These are phyloP conservation scores for Geotrichum histeridarum DNA, from an alignment of 1,139 yeast genomes.

Conservation along the genomic window DNA sequence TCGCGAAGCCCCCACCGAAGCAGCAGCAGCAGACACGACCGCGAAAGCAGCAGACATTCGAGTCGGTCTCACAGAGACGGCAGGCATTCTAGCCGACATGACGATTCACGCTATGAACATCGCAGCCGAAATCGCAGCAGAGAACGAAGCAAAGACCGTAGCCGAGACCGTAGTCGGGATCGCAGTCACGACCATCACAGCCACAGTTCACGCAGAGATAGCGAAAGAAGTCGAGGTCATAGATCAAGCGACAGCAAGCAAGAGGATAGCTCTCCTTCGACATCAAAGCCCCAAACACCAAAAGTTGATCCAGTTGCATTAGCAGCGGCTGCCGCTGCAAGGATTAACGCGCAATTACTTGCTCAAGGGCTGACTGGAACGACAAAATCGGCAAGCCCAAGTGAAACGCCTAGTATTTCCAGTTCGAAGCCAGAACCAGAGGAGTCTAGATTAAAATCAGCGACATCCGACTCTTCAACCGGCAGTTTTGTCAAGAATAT, in stretches of 20 bases:
- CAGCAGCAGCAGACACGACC: background rate
- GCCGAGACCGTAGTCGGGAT: slow-evolving; percentile 6
- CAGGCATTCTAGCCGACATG: slow-evolving; percentile 6
- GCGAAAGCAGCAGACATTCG: background rate
- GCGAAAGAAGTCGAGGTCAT: slow-evolving; percentile 5
- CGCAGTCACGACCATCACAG: slow-evolving; percentile 11
- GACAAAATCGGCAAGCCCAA: background rate
- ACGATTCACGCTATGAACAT: background rate
- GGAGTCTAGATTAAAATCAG: background rate
- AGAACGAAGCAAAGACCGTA: slow-evolving; percentile 9
- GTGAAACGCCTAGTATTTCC: background rate
- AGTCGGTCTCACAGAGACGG: background rate
- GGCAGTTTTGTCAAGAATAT: slow-evolving; percentile 28
- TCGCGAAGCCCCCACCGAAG: slow-evolving; percentile 9
- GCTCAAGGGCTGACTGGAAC: slow-evolving; percentile 14
- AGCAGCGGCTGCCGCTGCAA: slow-evolving; percentile 38
- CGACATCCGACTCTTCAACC: background rate
- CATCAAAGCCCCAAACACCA: background rate
- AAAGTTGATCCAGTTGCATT: slow-evolving; percentile 29
- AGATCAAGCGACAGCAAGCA: background rate
- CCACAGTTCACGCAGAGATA: slow-evolving; percentile 19
- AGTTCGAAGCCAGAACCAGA: background rate
- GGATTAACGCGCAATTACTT: slow-evolving; percentile 34
- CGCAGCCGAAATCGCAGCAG: slow-evolving; percentile 9
- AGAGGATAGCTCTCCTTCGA: background rate